Base-by-base conservation (phyloP, 495 filamentous ascomycete genomes). In the Wilcoxina mikolae region DNA sequence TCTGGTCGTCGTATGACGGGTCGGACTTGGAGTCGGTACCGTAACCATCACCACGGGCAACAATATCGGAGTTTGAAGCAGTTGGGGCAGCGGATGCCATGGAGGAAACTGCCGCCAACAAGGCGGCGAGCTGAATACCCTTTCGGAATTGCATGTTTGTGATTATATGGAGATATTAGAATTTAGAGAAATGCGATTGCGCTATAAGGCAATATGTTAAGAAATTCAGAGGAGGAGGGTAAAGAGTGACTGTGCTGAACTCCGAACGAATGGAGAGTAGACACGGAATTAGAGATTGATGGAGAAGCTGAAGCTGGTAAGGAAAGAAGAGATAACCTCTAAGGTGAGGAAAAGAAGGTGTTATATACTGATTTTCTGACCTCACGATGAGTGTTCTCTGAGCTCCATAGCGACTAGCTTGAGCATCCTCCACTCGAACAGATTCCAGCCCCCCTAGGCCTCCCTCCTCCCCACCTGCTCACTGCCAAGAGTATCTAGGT, bases 281-380 rank as follows among this genome's bases (percentile, higher is more conserved):
- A 29, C 24, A 49, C 46, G 25, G 46, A 49, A 49, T 1, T 29
- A 49, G 46, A 29, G 7, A n/a, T 27, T 49, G 27, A 27, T 49
- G 46, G 22, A 29, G 46, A 49, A 49, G 46, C 46, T 49, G 46
- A 49, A 15, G 46, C 46, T 49, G 46, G 46, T 49, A 25, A 49
- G 46, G 46, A 49, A 29, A 49, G 24, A 49, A 49, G n/a, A n/a
- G n/a, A n/a, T n/a, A 28, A 20, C n/a, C 23, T 28, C 23, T 7
- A 15, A 15, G 25, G 25, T 12, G 46, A 9, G 46, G 46, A 15
- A 29, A 25, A 48, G 12, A 3, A 15, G 46, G 46, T 18, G 46
- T 49, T 49, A 49, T 49, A 49, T 49, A 49, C 46, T 12, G 15
- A 29, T 49, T 49, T 49, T 49, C 46, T n/a, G n/a, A n/a, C n/a